These are phyloP conservation scores for Heterobasidion irregulare DNA, from an alignment of 1,284 basidiomycete species.

Conservation along the genomic window DNA sequence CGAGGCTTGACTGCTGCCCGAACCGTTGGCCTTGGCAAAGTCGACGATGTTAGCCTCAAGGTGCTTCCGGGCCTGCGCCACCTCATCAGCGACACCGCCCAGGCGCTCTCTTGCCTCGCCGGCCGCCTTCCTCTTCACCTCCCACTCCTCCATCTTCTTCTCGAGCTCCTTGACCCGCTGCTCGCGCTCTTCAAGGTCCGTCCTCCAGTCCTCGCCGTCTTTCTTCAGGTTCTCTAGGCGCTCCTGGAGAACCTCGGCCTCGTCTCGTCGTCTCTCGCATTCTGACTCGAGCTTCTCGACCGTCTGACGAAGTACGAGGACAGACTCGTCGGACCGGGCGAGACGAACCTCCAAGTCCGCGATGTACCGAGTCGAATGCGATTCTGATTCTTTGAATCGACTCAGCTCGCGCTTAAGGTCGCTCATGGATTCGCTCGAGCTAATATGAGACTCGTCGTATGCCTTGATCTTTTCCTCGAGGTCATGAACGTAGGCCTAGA, in stretches of 20 bases:
- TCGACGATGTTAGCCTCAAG: slow-evolving; percentile 35
- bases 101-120: slow-evolving; percentile 58
- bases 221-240: slow-evolving; percentile 65
- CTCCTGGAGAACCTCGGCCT: slow-evolving; percentile 62
- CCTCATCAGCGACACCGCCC: slow-evolving; percentile 56
- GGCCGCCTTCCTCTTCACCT: slow-evolving; percentile 58
- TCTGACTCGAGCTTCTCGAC: slow-evolving; percentile 78
- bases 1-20: slow-evolving; percentile 16
- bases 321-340: slow-evolving; percentile 70
- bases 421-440: slow-evolving; percentile 67
- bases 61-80: slow-evolving; percentile 61
- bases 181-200: slow-evolving; percentile 79
- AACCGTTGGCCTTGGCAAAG: slow-evolving; percentile 11
- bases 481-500: slow-evolving; percentile 83
- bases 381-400: slow-evolving; percentile 71
- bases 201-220: slow-evolving; percentile 67
- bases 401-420: slow-evolving; percentile 82
- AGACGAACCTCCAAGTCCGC: slow-evolving; percentile 84
- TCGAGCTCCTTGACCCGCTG: slow-evolving; percentile 69
- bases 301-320: slow-evolving; percentile 56
- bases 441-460: slow-evolving; percentile 71
- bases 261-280: slow-evolving; percentile 58
- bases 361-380: slow-evolving; percentile 73
- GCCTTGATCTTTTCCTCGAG: slow-evolving; percentile 85
- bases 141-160: slow-evolving; percentile 67